These are phyloP conservation scores for Fraxinus pennsylvanica DNA, from an alignment of 257 asterid genomes.

Conservation along the genomic window DNA sequence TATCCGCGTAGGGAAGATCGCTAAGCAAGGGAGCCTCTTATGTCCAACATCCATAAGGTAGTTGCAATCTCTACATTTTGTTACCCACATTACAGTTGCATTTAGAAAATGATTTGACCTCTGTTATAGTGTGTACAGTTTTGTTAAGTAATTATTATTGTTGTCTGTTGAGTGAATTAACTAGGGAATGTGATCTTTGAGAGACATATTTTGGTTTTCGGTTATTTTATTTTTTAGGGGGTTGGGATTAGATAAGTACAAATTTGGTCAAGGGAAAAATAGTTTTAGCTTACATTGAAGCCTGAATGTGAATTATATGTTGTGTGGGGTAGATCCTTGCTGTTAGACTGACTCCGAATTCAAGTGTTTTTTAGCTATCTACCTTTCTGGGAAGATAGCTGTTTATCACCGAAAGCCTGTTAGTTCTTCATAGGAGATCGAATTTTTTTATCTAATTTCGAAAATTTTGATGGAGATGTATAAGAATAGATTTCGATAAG, in stretches of 20 bases:
- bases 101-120: conserved; percentile 9
- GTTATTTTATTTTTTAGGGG: background rate
- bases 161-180: background rate
- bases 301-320: background rate
- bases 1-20: conserved; percentile 83
- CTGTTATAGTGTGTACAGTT: background rate
- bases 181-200: background rate
- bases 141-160: background rate
- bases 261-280: background rate
- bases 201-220: background rate
- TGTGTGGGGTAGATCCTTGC: background rate
- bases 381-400: background rate
- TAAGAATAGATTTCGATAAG: background rate
- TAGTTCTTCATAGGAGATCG: background rate
- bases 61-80: conserved; percentile 24
- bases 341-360: background rate
- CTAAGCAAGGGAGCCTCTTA: conserved; percentile 63
- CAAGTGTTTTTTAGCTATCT: background rate
- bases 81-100: conserved; percentile 7
- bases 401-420: conserved; percentile 1
- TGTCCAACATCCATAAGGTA: conserved; percentile 84
- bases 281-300: background rate
- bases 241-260: background rate
- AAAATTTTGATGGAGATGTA: background rate
- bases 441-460: background rate